These are phyloP conservation scores for Helianthus tuberosus DNA, from an alignment of 129 eudicot species.

Conservation along the genomic window DNA sequence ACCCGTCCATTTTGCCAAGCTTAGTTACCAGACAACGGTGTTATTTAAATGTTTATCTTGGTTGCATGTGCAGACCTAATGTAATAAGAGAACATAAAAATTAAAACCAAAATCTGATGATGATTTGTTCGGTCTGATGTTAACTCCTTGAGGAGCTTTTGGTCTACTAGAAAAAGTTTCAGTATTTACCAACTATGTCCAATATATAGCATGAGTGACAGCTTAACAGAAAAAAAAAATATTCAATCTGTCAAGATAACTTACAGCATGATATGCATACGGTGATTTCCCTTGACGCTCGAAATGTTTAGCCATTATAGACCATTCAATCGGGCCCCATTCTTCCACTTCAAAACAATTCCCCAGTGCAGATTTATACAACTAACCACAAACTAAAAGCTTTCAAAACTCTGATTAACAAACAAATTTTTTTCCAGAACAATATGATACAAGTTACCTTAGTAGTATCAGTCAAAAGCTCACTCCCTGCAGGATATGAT, in stretches of 20 bases:
- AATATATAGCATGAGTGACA: too few relatives aligned
- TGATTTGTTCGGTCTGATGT: too few relatives aligned
- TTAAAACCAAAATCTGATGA: too few relatives aligned
- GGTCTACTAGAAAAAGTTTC: too few relatives aligned
- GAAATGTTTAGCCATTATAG: slow-evolving; percentile 85
- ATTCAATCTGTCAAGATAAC: slow-evolving; percentile 22
- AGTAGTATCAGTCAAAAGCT: slow-evolving; percentile 77
- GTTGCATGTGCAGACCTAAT: too few relatives aligned
- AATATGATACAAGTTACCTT: slow-evolving; percentile 50
- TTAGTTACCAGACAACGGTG: not conserved
- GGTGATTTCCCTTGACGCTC: slow-evolving; percentile 97
- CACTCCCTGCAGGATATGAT: slow-evolving; percentile 93
- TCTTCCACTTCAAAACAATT: slow-evolving; percentile 86
- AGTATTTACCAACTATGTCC: too few relatives aligned
- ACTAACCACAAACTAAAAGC: slow-evolving; percentile 39
- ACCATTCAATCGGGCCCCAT: slow-evolving; percentile 95
- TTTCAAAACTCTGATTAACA: not conserved
- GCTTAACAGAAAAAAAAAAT: too few relatives aligned
- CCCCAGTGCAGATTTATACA: slow-evolving; percentile 88
- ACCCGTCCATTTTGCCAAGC: too few relatives aligned
- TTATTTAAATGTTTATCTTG: not conserved
- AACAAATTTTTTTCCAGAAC: slow-evolving; percentile 1
- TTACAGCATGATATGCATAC: slow-evolving; percentile 92
- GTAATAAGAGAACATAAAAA: too few relatives aligned
- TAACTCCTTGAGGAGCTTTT: too few relatives aligned